Evolutionary conservation across 495 filamentous ascomycete species (phyloP).

Genomic region (Aspergillus haitiensis): DNA sequence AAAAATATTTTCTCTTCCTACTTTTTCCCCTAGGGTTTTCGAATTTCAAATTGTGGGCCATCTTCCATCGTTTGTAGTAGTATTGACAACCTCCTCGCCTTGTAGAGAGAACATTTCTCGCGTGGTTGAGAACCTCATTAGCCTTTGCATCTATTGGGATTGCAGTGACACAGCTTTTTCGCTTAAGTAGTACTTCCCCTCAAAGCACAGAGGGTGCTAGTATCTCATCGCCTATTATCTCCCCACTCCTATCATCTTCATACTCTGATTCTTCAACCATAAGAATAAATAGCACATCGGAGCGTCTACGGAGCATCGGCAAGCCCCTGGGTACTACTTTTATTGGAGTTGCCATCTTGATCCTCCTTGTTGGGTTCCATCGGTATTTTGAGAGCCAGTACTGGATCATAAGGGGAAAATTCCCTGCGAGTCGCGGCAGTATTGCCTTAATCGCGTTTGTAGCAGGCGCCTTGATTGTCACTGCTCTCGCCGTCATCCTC

Average conservation of each 20-base stretch:
- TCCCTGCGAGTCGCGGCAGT: constrained; percentile 86
- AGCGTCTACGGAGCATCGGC: constrained; percentile 71
- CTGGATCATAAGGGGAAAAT: constrained; percentile 92
- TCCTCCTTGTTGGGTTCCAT: constrained; percentile 80
- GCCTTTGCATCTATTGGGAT: constrained; percentile 97
- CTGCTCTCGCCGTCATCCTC: constrained; percentile 69
- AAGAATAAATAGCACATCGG: constrained; percentile 17
- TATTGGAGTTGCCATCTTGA: constrained; percentile 79
- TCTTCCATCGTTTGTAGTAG: neutral
- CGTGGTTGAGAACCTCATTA: constrained; percentile 93
- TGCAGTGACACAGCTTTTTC: constrained; percentile 93
- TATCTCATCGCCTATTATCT: constrained; percentile 15
- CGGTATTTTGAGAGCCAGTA: constrained; percentile 67
- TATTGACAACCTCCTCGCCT: constrained; percentile 7
- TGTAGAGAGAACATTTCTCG: constrained; percentile 91
- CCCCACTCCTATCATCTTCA: constrained; percentile 28
- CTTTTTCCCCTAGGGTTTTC: constrained; percentile 11
- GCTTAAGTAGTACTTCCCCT: constrained; percentile 68
- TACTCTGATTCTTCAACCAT: constrained; percentile 22
- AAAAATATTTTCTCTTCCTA: constrained; percentile 1
- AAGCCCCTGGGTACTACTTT: constrained; percentile 95
- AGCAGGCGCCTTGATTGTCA: constrained; percentile 67
- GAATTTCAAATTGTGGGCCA: no score
- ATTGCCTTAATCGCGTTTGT: constrained; percentile 74
- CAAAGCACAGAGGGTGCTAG: constrained; percentile 12